Base-by-base conservation (phyloP, 352 stramenopile genomes). In the Globisporangium cederbergense region DNA sequence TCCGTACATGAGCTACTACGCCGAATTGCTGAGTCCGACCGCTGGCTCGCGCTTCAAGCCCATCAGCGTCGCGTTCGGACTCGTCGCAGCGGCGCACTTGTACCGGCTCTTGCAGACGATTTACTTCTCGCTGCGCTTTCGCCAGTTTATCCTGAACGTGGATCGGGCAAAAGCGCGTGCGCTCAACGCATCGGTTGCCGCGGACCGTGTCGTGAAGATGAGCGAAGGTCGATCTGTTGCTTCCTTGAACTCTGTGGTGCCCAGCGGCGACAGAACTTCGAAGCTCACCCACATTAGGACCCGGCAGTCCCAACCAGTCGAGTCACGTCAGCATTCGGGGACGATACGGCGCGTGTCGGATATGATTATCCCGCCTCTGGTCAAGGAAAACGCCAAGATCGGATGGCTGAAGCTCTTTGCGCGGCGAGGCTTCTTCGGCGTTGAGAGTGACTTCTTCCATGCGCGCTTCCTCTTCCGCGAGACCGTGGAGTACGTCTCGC, bases 1-100 rank as follows among this genome's bases (percentile, higher is more conserved):
- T 13, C 67, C 75, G 22, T 79, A 70, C 46, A 70, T 81, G 52
- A 51, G 49, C 47, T 86, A 82, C 67, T 84, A 84, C 61, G 50
- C 70, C 1, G 63, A 76, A n/a, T 38, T 84, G 16, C 58, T 81
- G 18, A 65, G 54, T 0, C 60, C 74, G 16, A 47, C 18, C 40
- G 38, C 38, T 2, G 42, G 67, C 9, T 42, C 60, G 3, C 65
- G 71, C 30, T 78, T 78, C 53, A 70, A 67, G n/a, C 18, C 38
- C 7, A 57, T 74, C 8, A 63, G 71, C 1, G 57, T 58, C 20
- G 22, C 70, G 4, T 72, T 78, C 4, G 73, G 60, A 0, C 45
- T 73, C 18, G 36, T 80, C 11, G 75, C 55, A 4, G 40, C 40
- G 8, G 43, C 65, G 10, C 70, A 78, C 38, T 51, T 22, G 0